These are phyloP conservation scores for Skeletonema marinoi DNA, from an alignment of 108 stramenopile species.

Conservation along the genomic window DNA sequence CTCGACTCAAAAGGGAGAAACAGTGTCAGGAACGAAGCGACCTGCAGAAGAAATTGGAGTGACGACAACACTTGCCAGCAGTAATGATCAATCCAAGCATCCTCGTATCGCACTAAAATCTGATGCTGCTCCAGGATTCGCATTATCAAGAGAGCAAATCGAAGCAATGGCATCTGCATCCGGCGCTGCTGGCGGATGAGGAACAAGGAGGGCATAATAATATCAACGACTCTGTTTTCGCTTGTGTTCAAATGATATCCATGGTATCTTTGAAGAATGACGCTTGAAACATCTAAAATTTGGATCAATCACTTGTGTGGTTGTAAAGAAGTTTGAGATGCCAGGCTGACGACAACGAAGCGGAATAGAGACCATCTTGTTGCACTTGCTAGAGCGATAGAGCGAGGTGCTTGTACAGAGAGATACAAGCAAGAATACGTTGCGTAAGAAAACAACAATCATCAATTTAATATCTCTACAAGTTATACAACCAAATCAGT, in stretches of 20 bases:
- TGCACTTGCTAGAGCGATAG: too few species aligned
- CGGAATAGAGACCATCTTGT: background rate
- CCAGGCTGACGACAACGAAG: background rate
- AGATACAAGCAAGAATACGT: background rate
- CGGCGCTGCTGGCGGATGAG: slow-evolving; percentile 53
- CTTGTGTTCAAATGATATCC: background rate
- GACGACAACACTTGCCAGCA: background rate
- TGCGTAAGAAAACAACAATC: background rate
- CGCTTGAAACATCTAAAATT: background rate
- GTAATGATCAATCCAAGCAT: background rate
- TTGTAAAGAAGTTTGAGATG: background rate
- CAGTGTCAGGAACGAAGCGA: slow-evolving; percentile 9
- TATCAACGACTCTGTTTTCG: background rate
- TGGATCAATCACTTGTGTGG: background rate
- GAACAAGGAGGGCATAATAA: slow-evolving; percentile 33
- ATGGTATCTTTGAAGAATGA: slow-evolving; percentile 11
- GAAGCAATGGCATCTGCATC: slow-evolving; percentile 45
- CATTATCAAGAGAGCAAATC: slow-evolving; percentile 50
- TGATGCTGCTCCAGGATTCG: background rate
- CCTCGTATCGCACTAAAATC: background rate
- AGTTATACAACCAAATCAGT: background rate
- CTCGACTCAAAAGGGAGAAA: background rate
- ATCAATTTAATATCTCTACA: background rate
- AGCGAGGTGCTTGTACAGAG: too few species aligned
- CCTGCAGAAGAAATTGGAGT: background rate